Evolutionary conservation across 1,284 basidiomycete genomes (phyloP).

Genomic region (Tylopilus sp.): DNA sequence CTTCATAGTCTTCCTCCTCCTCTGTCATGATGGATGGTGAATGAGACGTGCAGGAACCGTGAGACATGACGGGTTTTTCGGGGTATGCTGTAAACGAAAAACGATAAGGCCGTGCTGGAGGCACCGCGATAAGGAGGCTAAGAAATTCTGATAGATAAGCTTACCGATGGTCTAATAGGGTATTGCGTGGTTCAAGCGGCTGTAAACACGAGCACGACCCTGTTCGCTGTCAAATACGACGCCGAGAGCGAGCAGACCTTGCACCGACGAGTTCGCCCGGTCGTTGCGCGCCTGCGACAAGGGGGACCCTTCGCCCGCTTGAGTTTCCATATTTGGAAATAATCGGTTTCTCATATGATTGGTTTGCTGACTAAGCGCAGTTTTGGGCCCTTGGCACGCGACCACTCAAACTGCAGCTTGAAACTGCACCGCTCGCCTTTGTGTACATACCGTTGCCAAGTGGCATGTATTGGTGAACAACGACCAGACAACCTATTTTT

Average conservation of each 20-base stretch:
- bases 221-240: not conserved
- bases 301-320: not conserved
- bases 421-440: no score
- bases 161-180: constrained; percentile 27
- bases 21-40: constrained; percentile 64
- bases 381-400: not conserved
- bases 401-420: not conserved
- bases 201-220: not conserved
- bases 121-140: constrained; percentile 32
- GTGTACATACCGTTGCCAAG: no score
- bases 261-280: not conserved
- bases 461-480: no score
- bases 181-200: constrained; percentile 15
- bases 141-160: constrained; percentile 31
- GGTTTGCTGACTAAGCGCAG: constrained; percentile 27
- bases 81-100: constrained; percentile 35
- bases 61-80: constrained; percentile 36
- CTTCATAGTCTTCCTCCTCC: constrained; percentile 81
- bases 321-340: constrained; percentile 19
- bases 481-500: not conserved
- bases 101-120: constrained; percentile 29
- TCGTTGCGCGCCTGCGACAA: constrained; percentile 9
- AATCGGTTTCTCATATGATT: constrained; percentile 27
- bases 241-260: not conserved
- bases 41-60: constrained; percentile 52